Base-by-base conservation (phyloP, 2,329 filamentous ascomycete species). In the Monosporascus cannonballus region DNA sequence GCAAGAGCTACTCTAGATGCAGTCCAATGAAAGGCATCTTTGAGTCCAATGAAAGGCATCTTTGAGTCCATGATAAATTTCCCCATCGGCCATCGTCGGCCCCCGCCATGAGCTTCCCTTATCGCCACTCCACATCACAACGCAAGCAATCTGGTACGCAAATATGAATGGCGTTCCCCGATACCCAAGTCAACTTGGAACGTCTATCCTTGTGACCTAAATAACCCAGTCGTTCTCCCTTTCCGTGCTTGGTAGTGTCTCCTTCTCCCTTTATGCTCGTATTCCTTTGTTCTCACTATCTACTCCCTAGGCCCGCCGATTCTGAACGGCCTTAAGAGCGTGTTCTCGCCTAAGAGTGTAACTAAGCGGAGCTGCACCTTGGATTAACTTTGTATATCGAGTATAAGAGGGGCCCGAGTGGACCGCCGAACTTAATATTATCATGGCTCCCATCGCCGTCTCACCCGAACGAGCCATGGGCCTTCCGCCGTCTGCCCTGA, bases 381-480 rank as follows among this genome's bases (percentile, higher is more conserved):
- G 22, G 18, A 22, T 48, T 20, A 20, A 1, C 20, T 25, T 17
- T 24, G 24, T 14, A 48, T 14, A 48, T 38, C 22, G 22, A 20
- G 37, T 39, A 17, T 17, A 27, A 8, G 24, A 48, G 41, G 24
- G 4, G 14, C 30, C 24, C 25, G 18, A 42, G 48, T 54, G 46
- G 24, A n/a, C 15, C 3, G 42, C 54, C 34, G 30, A 48, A 36
- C 49, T 5, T 11, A 18, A 11, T 50, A 27, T 17, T 27, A 53
- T 20, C 22, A 85, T 85, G 82, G 77, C 81, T 45, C 81, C 82
- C 11, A 77, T 69, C 56, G 79, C 79, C 59, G 64, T 83, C 58
- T 77, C 78, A 24, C 76, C 79, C 24, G 72, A 77, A 57, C 69
- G 69, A 55, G 71, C 74, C 38, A 55, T 61, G 3, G 57, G 59